Conservation (phyloP, 2,329 filamentous ascomycete genomes). For the Microcyclosporella mali region DNA sequence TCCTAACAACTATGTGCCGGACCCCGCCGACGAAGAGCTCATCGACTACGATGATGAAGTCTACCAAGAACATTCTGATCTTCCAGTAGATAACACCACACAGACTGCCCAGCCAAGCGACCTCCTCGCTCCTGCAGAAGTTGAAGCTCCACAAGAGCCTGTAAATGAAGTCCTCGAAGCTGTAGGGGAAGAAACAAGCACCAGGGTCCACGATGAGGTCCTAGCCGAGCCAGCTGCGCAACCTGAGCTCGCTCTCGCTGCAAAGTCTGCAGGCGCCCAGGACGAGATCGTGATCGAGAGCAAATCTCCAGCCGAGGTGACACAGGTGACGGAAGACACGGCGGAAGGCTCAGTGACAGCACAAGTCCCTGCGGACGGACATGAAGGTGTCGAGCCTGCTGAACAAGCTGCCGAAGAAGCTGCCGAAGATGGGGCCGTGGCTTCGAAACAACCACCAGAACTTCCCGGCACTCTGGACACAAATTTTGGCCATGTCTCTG, state of each 20-base stretch:
- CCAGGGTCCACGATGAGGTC: no score
- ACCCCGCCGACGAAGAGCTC: conserved; percentile 31
- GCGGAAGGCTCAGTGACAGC: background rate
- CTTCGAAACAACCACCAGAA: conserved; percentile 7
- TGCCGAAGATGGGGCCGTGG: background rate
- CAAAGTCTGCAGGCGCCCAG: conserved; percentile 4
- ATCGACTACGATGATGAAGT: conserved; percentile 31
- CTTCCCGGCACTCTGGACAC: conserved; percentile 11
- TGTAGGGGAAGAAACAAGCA: no score
- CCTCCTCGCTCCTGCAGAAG: background rate
- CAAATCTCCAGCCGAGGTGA: no score
- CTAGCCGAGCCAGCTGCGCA: background rate
- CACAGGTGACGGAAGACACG: background rate
- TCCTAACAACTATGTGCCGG: conserved; percentile 7
- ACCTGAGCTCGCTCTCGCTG: conserved; percentile 3
- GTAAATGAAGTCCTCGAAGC: no score
- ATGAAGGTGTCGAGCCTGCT: conserved; percentile 1
- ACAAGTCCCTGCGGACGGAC: background rate
- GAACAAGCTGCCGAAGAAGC: conserved; percentile 4
- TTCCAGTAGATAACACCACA: background rate
- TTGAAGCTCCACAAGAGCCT: conserved; percentile 1
- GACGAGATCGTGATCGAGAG: background rate
- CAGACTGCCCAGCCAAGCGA: no score
- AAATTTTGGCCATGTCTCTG: conserved; percentile 8
- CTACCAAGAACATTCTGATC: background rate